A percentile compares a stretch with the other conserved stretches of the same genome.
These are phyloP conservation scores for Wickerhamiella siamensis DNA, from an alignment of 805 yeast genomes.

Conservation along the genomic window DNA sequence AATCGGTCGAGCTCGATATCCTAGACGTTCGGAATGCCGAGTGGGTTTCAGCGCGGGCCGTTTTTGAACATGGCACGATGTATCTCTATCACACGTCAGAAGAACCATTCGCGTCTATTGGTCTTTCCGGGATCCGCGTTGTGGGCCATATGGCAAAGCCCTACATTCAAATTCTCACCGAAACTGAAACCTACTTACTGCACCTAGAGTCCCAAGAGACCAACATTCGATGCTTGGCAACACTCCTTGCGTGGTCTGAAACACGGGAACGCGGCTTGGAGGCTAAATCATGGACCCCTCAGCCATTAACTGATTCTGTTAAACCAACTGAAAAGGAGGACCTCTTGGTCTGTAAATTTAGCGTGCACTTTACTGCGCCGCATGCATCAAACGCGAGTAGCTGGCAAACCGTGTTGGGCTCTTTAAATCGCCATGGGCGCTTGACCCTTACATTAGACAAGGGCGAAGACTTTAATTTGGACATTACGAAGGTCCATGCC, in stretches of 20 bases:
- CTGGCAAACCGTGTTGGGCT: slow-evolving; percentile 14
- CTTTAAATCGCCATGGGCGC: slow-evolving; percentile 13
- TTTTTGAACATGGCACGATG: slow-evolving; percentile 5
- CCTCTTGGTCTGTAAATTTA: slow-evolving; percentile 14
- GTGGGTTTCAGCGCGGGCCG: slow-evolving; percentile 10
- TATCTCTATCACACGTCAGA: slow-evolving; percentile 4
- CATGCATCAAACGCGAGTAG: slow-evolving; percentile 4
- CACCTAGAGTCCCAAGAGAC: slow-evolving; percentile 1
- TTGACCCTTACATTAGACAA: slow-evolving; percentile 8
- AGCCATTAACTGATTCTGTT: neutral
- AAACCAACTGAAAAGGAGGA: slow-evolving; percentile 4
- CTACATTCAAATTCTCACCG: slow-evolving; percentile 9
- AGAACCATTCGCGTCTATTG: slow-evolving; percentile 7
- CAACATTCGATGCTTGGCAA: slow-evolving; percentile 8
- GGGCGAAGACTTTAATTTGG: slow-evolving; percentile 6
- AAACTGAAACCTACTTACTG: slow-evolving; percentile 6
- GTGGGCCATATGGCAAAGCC: slow-evolving; percentile 15
- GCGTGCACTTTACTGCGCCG: slow-evolving; percentile 12
- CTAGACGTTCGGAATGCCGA: slow-evolving; percentile 10
- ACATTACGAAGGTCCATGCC: slow-evolving; percentile 7
- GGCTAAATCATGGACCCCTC: slow-evolving; percentile 15
- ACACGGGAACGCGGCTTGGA: slow-evolving; percentile 14
- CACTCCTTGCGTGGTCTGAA: slow-evolving; percentile 13
- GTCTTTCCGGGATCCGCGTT: slow-evolving; percentile 10
- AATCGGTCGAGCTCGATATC: slow-evolving; percentile 8